Evolutionary conservation across 331 rosid species (phyloP), one percentile per base, ranked within the genome.

Genomic region (Ulmus americana): DNA sequence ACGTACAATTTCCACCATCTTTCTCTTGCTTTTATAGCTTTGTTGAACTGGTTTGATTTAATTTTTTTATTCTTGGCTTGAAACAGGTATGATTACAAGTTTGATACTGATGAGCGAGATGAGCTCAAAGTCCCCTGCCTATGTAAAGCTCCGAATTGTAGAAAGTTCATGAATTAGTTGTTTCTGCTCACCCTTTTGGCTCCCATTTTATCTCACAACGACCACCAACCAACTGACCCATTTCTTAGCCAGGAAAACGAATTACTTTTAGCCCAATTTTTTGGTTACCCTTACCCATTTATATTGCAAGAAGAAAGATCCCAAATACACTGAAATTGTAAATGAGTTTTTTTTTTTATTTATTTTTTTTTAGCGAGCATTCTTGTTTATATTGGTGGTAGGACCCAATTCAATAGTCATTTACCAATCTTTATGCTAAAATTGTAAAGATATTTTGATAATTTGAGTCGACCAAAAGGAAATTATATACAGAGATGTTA

Each of bases 11-110:
- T 43, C 71, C 69, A 15, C 63, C 20, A 5, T 64, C 44, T 53
- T 43, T 35, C 2, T 14, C 13, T 44, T 61, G 11, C 20, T 56
- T 61, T 7, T 28, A 28, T 28, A 28, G 2, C 35, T 28, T 28
- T 11, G 12, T 63, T 14, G 41, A 10, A 41, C 7, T 52, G 46
- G 28, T 1, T 11, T n/a, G 10, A 4, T 59, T 12, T 58, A 16
- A 6, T 18, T 7, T 14, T 43, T 58, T 58, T 58, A 5, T 39
- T 58, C 18, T 11, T 0, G 35, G 35, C 35, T 28, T 15, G 63
- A 68, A 52, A 79, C 91, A 94, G 99, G 75, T 94, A 89, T 16
- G 97, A 94, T 79, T 94, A 94, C 84, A 77, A 83, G 81, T 94
- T 94, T 56, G 99, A 94, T 81, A 94, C 91, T 11, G 95, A 87